These are phyloP conservation scores for Strobilomyces confusus DNA, from an alignment of 768 basidiomycete species.

Conservation along the genomic window DNA sequence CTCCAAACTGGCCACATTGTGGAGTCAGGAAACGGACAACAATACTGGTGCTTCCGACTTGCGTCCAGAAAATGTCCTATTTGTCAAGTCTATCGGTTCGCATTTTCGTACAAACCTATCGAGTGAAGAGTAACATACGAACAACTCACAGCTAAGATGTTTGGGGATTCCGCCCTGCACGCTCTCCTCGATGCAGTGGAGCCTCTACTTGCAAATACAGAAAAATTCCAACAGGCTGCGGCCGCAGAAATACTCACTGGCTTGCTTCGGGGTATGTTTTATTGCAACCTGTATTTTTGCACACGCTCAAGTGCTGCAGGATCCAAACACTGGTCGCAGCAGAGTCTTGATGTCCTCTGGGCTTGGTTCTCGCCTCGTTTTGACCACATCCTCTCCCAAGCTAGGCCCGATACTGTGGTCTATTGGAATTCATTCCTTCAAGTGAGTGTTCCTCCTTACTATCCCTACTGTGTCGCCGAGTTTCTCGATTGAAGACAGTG, in stretches of 20 bases:
- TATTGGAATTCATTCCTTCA: constrained; percentile 72
- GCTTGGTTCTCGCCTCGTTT: constrained; percentile 63
- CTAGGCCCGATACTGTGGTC: constrained; percentile 79
- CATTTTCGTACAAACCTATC: constrained; percentile 34
- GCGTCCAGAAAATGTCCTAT: constrained; percentile 47
- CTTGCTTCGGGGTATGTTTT: constrained; percentile 58
- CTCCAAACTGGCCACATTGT: constrained; percentile 54
- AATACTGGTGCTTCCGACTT: constrained; percentile 49
- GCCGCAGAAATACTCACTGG: constrained; percentile 73
- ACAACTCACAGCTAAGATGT: constrained; percentile 56
- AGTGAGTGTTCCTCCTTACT: constrained; percentile 2
- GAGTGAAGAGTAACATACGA: constrained; percentile 31
- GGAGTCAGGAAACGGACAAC: constrained; percentile 78
- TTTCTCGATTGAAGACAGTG: constrained; percentile 36
- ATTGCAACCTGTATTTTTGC: neutral
- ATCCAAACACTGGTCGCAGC: constrained; percentile 78
- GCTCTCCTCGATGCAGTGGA: constrained; percentile 55
- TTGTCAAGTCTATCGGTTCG: constrained; percentile 48
- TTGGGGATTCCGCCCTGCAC: constrained; percentile 50
- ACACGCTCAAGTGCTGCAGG: constrained; percentile 38
- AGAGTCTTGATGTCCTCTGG: constrained; percentile 57
- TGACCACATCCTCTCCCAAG: constrained; percentile 60
- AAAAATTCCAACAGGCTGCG: constrained; percentile 85
- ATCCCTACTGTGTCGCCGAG: neutral
- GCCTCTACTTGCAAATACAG: constrained; percentile 54